Evolutionary conservation across 163 green algal species (phyloP).

Genomic region (Trebouxiophyceae sp.): DNA sequence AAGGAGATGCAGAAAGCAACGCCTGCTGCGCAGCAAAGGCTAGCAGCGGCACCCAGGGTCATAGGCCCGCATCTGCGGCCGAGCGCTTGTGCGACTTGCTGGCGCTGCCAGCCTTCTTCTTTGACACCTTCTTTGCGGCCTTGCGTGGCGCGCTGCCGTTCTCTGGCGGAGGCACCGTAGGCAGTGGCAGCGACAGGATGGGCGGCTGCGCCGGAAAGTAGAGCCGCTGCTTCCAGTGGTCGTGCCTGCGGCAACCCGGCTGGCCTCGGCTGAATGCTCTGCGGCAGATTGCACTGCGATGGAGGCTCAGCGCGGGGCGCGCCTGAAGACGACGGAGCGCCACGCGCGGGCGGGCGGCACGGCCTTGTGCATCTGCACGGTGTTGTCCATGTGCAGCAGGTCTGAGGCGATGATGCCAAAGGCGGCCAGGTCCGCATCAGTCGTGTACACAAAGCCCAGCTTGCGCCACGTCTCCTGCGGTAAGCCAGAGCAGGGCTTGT

Average conservation of each 20-base stretch:
- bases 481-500: too few species aligned
- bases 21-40: too few species aligned
- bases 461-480: slow-evolving; percentile 51
- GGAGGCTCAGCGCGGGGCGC: neutral
- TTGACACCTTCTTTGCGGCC: neutral
- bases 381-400: slow-evolving; percentile 94
- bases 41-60: too few species aligned
- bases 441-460: slow-evolving; percentile 72
- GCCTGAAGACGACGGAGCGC: slow-evolving; percentile 36
- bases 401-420: slow-evolving; percentile 68
- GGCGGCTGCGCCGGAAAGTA: slow-evolving; percentile 33
- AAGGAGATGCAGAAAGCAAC: too few species aligned
- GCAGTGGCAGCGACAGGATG: neutral
- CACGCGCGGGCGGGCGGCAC: slow-evolving; percentile 36
- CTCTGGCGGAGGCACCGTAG: neutral
- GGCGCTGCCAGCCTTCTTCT: too few species aligned
- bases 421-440: slow-evolving; percentile 45
- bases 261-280: too few species aligned
- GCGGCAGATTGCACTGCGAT: too few species aligned
- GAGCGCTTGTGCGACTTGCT: too few species aligned
- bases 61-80: too few species aligned
- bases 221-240: slow-evolving; percentile 44
- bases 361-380: slow-evolving; percentile 65
- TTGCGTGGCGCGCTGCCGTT: neutral
- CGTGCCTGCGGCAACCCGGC: too few species aligned